Evolutionary conservation across 169 alveolate species (phyloP).

Genomic region (Cryptosporidium tyzzeri): DNA sequence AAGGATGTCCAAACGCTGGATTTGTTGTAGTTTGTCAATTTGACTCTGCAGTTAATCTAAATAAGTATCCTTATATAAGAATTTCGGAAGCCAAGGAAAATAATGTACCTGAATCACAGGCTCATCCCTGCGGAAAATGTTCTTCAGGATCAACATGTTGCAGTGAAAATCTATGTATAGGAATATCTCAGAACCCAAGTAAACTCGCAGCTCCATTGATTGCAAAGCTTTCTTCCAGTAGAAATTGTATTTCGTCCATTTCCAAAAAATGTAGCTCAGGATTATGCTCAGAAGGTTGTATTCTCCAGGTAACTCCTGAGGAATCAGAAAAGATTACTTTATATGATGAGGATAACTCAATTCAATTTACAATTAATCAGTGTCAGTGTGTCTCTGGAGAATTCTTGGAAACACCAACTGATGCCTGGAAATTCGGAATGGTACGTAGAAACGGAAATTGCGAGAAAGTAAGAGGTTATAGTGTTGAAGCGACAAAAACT

Average conservation of each 20-base stretch:
- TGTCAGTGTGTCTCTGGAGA: slow-evolving; percentile 59
- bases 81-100: slow-evolving; percentile 6
- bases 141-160: slow-evolving; percentile 74
- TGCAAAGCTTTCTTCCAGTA: slow-evolving; percentile 38
- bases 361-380: slow-evolving; percentile 56
- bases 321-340: slow-evolving; percentile 47
- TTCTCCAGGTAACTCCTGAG: slow-evolving; percentile 46
- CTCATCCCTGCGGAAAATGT: slow-evolving; percentile 76
- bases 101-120: slow-evolving; percentile 11
- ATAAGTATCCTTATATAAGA: slow-evolving; percentile 34
- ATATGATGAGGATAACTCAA: slow-evolving; percentile 43
- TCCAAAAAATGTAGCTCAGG: slow-evolving; percentile 52
- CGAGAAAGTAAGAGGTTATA: slow-evolving; percentile 64
- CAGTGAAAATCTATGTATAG: slow-evolving; percentile 59
- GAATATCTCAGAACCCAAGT: slow-evolving; percentile 56
- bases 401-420: slow-evolving; percentile 41
- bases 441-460: slow-evolving; percentile 64
- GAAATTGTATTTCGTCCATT: slow-evolving; percentile 31
- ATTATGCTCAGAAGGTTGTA: slow-evolving; percentile 42
- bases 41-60: slow-evolving; percentile 60
- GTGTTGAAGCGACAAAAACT: slow-evolving; percentile 16
- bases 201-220: slow-evolving; percentile 65
- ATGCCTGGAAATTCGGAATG: slow-evolving; percentile 66
- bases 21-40: slow-evolving; percentile 72
- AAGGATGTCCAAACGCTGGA: slow-evolving; percentile 75